Conservation (phyloP, 2,329 filamentous ascomycete genomes). For the Aureobasidium subglaciale region DNA sequence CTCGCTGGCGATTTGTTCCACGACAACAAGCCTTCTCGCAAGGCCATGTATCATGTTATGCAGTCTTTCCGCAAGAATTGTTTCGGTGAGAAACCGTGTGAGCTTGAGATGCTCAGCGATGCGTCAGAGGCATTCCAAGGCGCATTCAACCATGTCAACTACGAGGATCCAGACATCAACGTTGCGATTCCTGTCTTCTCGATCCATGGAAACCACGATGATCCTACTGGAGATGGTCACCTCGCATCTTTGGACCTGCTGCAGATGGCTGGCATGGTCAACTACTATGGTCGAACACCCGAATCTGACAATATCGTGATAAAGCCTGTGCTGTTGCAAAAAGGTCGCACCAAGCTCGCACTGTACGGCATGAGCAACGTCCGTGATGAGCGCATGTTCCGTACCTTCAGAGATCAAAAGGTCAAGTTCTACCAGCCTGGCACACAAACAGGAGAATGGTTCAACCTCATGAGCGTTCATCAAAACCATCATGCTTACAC, state of each 20-base stretch:
- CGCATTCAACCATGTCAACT: constrained; percentile 90
- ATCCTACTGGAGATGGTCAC: constrained; percentile 93
- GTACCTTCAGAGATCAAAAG: constrained; percentile 85
- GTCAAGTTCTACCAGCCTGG: constrained; percentile 88
- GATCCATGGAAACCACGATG: constrained; percentile 97
- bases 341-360: constrained; percentile 85
- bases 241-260: constrained; percentile 85
- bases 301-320: constrained; percentile 90
- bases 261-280: constrained; percentile 83
- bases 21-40: constrained; percentile 93
- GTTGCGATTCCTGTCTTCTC: constrained; percentile 95
- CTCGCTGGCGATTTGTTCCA: constrained; percentile 94
- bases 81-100: constrained; percentile 88
- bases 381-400: constrained; percentile 86
- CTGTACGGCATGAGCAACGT: constrained; percentile 95
- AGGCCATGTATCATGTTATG: constrained; percentile 97
- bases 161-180: constrained; percentile 95
- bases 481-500: constrained; percentile 94
- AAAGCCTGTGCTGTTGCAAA: constrained; percentile 87
- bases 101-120: constrained; percentile 90
- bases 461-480: constrained; percentile 90
- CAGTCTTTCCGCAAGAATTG: constrained; percentile 88
- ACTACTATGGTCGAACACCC: constrained; percentile 89
- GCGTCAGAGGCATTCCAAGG: constrained; percentile 82
- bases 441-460: constrained; percentile 80